Conservation (phyloP, 164 flowering plant species). For the Saururus chinensis region DNA sequence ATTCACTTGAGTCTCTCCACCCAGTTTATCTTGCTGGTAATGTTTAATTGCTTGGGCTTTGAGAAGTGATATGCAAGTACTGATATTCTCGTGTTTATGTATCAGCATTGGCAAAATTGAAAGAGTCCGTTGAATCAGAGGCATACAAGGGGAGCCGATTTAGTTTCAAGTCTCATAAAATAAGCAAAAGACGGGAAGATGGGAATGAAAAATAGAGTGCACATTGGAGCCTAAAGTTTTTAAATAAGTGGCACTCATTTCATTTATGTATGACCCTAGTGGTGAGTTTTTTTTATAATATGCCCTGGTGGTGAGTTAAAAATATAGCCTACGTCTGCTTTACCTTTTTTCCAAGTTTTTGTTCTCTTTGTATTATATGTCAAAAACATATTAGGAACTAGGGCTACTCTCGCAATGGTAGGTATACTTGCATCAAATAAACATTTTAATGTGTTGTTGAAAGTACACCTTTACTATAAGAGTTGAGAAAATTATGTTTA, state of each 20-base stretch:
- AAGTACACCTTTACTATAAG: too few relatives aligned
- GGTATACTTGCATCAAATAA: too few relatives aligned
- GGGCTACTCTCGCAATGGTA: too few relatives aligned
- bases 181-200: slow-evolving; percentile 11
- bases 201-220: neutral
- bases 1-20: slow-evolving; percentile 40
- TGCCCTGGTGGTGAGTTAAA: too few relatives aligned
- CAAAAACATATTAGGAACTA: too few relatives aligned
- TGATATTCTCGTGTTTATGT: neutral
- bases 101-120: slow-evolving; percentile 60
- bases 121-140: slow-evolving; percentile 52
- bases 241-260: neutral
- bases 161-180: slow-evolving; percentile 20
- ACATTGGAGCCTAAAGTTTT: neutral
- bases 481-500: too few relatives aligned
- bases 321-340: neutral
- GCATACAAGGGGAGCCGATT: slow-evolving; percentile 22
- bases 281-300: neutral
- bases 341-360: neutral
- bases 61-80: too few relatives aligned
- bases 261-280: neutral
- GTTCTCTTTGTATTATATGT: neutral
- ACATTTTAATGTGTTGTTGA: too few relatives aligned
- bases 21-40: slow-evolving; percentile 51
- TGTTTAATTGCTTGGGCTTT: neutral